These are phyloP conservation scores for Cryphonectria japonica DNA, from an alignment of 2,329 filamentous ascomycete genomes.

Conservation along the genomic window DNA sequence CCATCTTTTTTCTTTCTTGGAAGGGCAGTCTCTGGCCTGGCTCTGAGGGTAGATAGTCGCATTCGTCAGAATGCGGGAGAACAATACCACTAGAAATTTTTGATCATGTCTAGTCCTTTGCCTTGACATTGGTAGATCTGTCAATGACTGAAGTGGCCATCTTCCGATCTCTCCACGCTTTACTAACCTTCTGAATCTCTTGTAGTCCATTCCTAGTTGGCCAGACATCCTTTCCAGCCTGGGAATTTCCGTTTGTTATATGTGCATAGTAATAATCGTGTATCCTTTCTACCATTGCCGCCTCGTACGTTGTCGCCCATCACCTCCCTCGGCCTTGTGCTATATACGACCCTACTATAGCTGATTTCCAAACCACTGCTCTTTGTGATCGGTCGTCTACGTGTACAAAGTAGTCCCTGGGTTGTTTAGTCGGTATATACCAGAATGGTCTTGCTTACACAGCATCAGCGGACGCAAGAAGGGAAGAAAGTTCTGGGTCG, in stretches of 20 bases:
- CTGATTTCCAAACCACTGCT: background rate
- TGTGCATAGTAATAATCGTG: background rate
- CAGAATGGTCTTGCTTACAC: too few relatives aligned
- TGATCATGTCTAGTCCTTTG: background rate
- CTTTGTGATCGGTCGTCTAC: background rate
- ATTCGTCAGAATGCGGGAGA: conserved; percentile 10
- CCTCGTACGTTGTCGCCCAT: background rate
- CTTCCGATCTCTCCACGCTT: background rate
- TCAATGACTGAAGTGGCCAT: background rate
- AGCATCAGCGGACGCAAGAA: background rate
- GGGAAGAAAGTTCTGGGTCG: conserved; percentile 21
- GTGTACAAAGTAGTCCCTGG: background rate
- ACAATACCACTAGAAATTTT: conserved; percentile 19
- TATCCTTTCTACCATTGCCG: background rate
- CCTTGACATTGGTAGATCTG: background rate
- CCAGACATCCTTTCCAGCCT: background rate
- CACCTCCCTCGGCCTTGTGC: background rate
- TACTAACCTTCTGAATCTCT: background rate
- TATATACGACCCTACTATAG: background rate
- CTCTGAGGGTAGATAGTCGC: conserved; percentile 18
- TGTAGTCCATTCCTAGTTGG: background rate
- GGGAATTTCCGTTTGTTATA: background rate
- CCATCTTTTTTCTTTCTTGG: conserved; percentile 9
- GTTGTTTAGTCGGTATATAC: background rate
- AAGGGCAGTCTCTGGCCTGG: conserved; percentile 16